Evolutionary conservation across 305 asterid genomes (phyloP).

Genomic region (Monarda citriodora): DNA sequence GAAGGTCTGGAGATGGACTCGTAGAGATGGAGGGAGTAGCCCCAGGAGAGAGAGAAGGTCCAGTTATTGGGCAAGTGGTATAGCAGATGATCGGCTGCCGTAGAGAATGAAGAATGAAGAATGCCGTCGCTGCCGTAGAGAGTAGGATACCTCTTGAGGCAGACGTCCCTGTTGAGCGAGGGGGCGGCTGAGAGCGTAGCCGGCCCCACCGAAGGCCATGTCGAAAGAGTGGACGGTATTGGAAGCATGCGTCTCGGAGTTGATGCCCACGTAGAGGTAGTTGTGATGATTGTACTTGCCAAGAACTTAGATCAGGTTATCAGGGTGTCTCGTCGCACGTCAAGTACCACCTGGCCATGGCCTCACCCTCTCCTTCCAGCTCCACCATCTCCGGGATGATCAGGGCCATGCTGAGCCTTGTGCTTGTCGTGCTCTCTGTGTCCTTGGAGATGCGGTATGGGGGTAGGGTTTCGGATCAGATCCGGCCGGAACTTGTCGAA

Average conservation of each 20-base stretch:
- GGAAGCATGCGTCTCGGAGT: conserved; percentile 2
- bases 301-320: background rate
- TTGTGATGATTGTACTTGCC: background rate
- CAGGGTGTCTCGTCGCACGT: conserved; percentile 11
- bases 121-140: conserved; percentile 42
- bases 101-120: too few species aligned
- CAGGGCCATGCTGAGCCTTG: conserved; percentile 5
- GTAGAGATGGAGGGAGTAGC: too few species aligned
- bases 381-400: background rate
- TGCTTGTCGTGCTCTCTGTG: conserved; percentile 1
- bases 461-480: background rate
- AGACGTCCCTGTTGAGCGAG: conserved; percentile 45
- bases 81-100: too few species aligned
- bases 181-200: conserved; percentile 57
- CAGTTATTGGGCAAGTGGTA: too few species aligned
- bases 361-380: background rate
- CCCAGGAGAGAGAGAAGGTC: too few species aligned
- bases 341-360: background rate
- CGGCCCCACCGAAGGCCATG: conserved; percentile 49
- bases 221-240: conserved; percentile 1
- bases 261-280: background rate
- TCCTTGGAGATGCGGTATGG: background rate
- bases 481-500: background rate
- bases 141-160: conserved; percentile 45
- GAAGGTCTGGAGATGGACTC: too few species aligned